phyloP scores from a whole-genome alignment of 345 rosid genomes.

The Noccaea bulbosa region DNA sequence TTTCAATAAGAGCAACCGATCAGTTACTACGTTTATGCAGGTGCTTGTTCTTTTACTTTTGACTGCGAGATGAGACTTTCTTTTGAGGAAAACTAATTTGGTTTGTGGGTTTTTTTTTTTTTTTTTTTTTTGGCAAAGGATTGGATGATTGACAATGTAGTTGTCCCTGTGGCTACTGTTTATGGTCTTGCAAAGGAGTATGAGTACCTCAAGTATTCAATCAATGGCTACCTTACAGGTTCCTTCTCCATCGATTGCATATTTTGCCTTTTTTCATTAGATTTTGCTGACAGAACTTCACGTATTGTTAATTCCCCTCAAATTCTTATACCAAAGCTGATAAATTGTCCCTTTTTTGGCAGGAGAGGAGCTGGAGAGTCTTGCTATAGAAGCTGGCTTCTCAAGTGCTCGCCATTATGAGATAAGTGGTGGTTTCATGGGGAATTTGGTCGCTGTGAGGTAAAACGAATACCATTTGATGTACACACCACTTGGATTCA shows the following conservation, averaged over 20 bases:
- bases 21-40: conserved; percentile 64
- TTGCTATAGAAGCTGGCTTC: conserved; percentile 77
- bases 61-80: not conserved
- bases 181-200: conserved; percentile 78
- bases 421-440: conserved; percentile 84
- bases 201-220: conserved; percentile 78
- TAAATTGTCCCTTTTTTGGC: conserved; percentile 9
- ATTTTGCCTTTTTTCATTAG: not conserved
- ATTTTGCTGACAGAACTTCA: not conserved
- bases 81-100: conserved; percentile 28
- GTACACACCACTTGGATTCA: not conserved
- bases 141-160: conserved; percentile 83
- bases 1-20: conserved; percentile 68
- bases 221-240: conserved; percentile 80
- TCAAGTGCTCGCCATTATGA: conserved; percentile 66
- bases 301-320: not conserved
- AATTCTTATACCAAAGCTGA: conserved; percentile 4
- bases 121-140: conserved; percentile 49
- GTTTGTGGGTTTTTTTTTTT: conserved; percentile 12
- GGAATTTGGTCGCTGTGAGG: conserved; percentile 70
- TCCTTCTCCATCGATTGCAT: conserved; percentile 25
- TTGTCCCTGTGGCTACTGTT: conserved; percentile 76
- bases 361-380: conserved; percentile 83
- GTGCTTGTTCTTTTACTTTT: conserved; percentile 38
- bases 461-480: conserved; percentile 32